phyloP scores from a whole-genome alignment of 306 rosid species.

The Corylus avellana region DNA sequence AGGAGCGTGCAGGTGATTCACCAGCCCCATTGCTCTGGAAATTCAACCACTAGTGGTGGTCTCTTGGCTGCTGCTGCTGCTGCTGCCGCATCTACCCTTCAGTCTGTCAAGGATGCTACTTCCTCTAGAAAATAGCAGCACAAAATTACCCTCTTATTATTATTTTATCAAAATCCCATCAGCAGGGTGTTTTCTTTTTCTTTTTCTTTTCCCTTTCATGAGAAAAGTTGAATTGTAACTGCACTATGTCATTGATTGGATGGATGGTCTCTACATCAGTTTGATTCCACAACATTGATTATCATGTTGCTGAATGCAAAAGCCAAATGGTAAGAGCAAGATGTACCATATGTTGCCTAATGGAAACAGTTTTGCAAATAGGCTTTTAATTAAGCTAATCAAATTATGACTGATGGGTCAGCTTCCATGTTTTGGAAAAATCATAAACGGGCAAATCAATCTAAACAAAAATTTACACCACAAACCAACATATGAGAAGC shows the following conservation, averaged over 20 bases:
- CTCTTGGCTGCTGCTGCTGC: constrained; percentile 57
- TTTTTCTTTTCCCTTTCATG: background rate
- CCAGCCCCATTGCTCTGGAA: constrained; percentile 35
- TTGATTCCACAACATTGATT: background rate
- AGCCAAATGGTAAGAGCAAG: too few relatives aligned
- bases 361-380: too few relatives aligned
- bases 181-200: background rate
- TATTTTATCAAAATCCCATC: background rate
- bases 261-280: background rate
- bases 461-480: background rate
- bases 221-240: background rate
- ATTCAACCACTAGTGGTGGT: constrained; percentile 44
- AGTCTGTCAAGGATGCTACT: constrained; percentile 59
- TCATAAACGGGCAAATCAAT: background rate
- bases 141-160: background rate
- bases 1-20: constrained; percentile 59
- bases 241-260: background rate
- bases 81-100: constrained; percentile 45
- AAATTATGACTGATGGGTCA: too few relatives aligned
- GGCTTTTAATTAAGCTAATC: too few relatives aligned
- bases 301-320: too few relatives aligned
- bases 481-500: background rate
- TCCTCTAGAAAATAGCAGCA: constrained; percentile 32
- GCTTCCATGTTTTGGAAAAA: background rate
- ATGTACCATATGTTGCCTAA: too few relatives aligned